Conservation (phyloP, 192 early-diverging fungal species). For the Coemansia sp. region DNA sequence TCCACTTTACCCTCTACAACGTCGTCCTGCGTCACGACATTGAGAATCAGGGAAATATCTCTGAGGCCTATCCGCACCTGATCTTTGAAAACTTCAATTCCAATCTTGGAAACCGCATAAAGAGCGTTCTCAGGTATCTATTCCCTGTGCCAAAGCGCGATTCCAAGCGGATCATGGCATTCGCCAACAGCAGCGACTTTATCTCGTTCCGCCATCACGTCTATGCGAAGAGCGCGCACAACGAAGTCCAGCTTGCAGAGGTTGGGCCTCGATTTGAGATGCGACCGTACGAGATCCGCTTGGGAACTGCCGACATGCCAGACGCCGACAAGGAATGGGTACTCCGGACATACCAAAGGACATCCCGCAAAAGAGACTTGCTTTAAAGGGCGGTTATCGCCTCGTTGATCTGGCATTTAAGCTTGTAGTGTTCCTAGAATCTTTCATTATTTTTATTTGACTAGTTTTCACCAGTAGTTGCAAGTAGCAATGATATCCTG, state of each 20-base stretch:
- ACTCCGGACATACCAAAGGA: conserved; percentile 84
- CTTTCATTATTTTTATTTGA: conserved; percentile 1
- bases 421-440: background rate
- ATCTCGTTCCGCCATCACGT: conserved; percentile 98
- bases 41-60: conserved; percentile 92
- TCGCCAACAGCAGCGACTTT: conserved; percentile 93
- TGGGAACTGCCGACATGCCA: conserved; percentile 91
- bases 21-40: conserved; percentile 98
- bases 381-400: conserved; percentile 45
- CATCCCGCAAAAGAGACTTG: conserved; percentile 77
- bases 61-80: conserved; percentile 95
- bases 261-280: conserved; percentile 99
- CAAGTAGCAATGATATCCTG: background rate
- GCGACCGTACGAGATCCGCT: conserved; percentile 92
- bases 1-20: conserved; percentile 96
- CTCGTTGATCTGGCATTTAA: background rate
- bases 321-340: conserved; percentile 98
- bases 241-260: conserved; percentile 91
- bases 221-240: conserved; percentile 82
- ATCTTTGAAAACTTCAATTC: conserved; percentile 94
- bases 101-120: conserved; percentile 78
- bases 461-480: background rate
- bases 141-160: conserved; percentile 98
- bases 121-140: conserved; percentile 90
- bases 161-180: conserved; percentile 95